Evolutionary conservation across 2,329 filamentous ascomycete genomes (phyloP), one percentile per base, ranked within the genome.

Genomic region (Ascocoryne sarcoides): DNA sequence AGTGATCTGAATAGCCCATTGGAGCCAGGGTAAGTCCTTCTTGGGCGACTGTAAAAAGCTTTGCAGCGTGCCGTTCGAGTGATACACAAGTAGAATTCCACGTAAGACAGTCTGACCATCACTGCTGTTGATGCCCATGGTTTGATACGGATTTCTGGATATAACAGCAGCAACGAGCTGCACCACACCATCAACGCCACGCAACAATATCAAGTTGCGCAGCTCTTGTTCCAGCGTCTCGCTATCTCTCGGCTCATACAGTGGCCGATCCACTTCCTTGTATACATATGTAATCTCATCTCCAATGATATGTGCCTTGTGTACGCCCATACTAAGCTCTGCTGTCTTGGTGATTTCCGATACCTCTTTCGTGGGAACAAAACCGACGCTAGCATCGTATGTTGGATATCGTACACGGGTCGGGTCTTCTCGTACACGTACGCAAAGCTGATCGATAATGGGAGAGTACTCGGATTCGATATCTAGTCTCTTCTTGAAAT

Each of bases 161-260:
- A 51, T 33, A 20, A 54, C 47, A 33, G 43, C 43, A 18, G 43
- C 45, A 43, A 53, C 29, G 16, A 55, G 39, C 42, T 41, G 43
- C 21, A 54, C 47, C 23, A 53, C 45, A 40, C 40, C 34, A 14
- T 47, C 30, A 36, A 9, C 29, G 28, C 26, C 41, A 26, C 40
- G 42, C 42, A 56, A 39, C 32, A 29, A 19, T 40, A 44, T 36
- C 29, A 56, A 36, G 40, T 55, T 53, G 28, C 38, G 42, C 32
- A 56, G 44, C 44, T 56, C 54, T 29, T 48, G 44, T 44, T 49
- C 44, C 32, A 54, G 28, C 21, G 45, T 40, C 18, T 52, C 47
- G 37, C 40, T 54, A 42, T 56, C 51, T 20, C 36, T 28, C 31
- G 52, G 52, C 15, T 40, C 32, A 28, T 55, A 54, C 10, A 44